A percentile compares a stretch with the other conserved stretches of the same genome.
Conservation (phyloP, 164 flowering plant species). For the Annona squamosa region DNA sequence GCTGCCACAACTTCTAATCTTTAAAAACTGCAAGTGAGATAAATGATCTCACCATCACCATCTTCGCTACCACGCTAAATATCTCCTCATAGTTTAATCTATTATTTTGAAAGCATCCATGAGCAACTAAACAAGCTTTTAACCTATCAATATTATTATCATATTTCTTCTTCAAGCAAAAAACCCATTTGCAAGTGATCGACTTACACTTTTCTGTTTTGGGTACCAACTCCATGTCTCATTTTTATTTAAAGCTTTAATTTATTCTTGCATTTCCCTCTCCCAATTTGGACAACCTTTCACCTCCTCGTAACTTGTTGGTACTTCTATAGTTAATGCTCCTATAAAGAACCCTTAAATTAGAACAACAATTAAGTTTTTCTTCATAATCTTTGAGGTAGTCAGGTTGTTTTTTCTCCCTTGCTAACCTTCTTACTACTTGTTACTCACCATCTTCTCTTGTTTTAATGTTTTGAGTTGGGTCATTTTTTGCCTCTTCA, state of each 20-base stretch:
- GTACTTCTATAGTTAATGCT: neutral
- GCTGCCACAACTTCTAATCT: neutral
- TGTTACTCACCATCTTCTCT: neutral
- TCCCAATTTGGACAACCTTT: constrained; percentile 6
- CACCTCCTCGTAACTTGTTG: constrained; percentile 5
- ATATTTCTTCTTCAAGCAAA: neutral
- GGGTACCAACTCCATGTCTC: constrained; percentile 6
- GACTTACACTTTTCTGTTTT: neutral
- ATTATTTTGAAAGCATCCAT: constrained; percentile 1
- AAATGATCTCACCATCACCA: constrained; percentile 1
- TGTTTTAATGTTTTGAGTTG: neutral
- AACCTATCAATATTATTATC: constrained; percentile 1
- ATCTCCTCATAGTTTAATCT: constrained; percentile 1
- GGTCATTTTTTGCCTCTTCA: neutral
- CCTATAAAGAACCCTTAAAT: constrained; percentile 2
- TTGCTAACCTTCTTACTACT: constrained; percentile 4
- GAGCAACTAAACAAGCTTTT: neutral
- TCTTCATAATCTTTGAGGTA: neutral
- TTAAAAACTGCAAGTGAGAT: neutral
- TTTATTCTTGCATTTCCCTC: constrained; percentile 1
- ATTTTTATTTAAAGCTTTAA: constrained; percentile 4
- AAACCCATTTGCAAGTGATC: constrained; percentile 10
- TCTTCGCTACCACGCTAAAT: neutral
- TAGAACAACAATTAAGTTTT: neutral
- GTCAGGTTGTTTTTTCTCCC: neutral